Conservation (phyloP, 2,329 filamentous ascomycete genomes). For the Diatrype stigma region DNA sequence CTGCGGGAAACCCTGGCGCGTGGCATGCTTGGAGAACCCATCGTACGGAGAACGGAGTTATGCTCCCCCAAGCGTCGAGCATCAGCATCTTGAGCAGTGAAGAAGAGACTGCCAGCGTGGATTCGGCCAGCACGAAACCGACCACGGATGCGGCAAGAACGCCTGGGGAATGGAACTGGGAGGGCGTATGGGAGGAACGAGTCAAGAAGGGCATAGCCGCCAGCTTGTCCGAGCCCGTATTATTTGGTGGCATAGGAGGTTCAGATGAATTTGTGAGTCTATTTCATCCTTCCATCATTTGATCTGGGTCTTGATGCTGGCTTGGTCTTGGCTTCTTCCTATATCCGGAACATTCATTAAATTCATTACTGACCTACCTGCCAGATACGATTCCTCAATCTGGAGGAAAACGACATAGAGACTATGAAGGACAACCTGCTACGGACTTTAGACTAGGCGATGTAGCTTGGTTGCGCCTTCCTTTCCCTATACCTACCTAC, state of each 20-base stretch:
- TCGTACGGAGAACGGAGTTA: constrained; percentile 47
- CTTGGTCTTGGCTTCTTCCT: neutral
- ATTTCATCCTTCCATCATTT: no score
- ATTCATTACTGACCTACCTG: constrained; percentile 7
- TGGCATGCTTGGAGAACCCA: constrained; percentile 91
- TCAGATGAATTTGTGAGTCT: constrained; percentile 68
- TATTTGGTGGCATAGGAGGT: constrained; percentile 64
- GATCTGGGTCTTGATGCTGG: no score
- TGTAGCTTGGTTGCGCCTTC: constrained; percentile 16
- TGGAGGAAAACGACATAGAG: constrained; percentile 57
- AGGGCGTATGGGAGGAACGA: constrained; percentile 90
- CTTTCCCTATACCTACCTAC: constrained; percentile 6
- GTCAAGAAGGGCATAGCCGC: constrained; percentile 74
- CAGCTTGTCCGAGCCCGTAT: constrained; percentile 72
- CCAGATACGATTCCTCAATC: constrained; percentile 62
- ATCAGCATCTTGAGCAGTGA: constrained; percentile 1
- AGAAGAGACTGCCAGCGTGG: constrained; percentile 16
- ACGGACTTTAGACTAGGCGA: constrained; percentile 45
- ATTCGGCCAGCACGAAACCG: constrained; percentile 1
- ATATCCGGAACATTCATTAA: constrained; percentile 4
- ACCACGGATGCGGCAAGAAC: constrained; percentile 36
- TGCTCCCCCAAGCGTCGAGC: constrained; percentile 16
- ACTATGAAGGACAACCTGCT: constrained; percentile 55
- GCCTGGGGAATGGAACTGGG: constrained; percentile 94
- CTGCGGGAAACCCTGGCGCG: constrained; percentile 83